These are phyloP conservation scores for Myxozyma melibiosi DNA, from an alignment of 805 yeast genomes.

Conservation along the genomic window DNA sequence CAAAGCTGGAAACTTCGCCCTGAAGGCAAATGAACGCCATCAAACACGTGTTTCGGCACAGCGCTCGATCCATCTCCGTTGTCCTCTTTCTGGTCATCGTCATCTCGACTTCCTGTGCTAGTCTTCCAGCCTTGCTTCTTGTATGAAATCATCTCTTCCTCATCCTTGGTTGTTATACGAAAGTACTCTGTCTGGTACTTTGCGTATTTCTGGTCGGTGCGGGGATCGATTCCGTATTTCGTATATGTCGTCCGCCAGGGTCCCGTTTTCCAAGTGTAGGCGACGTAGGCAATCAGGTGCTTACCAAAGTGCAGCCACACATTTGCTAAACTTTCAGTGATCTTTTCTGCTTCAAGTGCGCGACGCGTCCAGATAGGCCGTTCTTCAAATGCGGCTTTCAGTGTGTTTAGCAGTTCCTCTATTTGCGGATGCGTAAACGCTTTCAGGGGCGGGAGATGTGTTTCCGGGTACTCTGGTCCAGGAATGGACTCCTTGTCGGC, in stretches of 20 bases:
- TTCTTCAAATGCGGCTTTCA: conserved; percentile 55
- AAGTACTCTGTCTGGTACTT: conserved; percentile 85
- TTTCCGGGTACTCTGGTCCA: conserved; percentile 35
- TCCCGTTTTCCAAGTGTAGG: conserved; percentile 81
- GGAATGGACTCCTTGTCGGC: conserved; percentile 38
- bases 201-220: conserved; percentile 55
- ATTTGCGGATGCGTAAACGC: conserved; percentile 29
- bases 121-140: conserved; percentile 32
- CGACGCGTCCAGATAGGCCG: conserved; percentile 87
- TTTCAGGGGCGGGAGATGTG: conserved; percentile 46
- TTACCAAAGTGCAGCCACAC: conserved; percentile 50
- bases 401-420: conserved; percentile 40
- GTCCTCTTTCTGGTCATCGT: conserved; percentile 41
- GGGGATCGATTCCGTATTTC: conserved; percentile 77
- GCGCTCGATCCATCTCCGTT: conserved; percentile 37
- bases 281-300: conserved; percentile 79
- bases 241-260: conserved; percentile 93
- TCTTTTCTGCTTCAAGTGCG: conserved; percentile 50
- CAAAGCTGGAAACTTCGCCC: conserved; percentile 77
- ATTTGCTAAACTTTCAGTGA: conserved; percentile 41
- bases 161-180: conserved; percentile 47
- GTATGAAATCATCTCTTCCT: conserved; percentile 20
- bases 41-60: conserved; percentile 57
- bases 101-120: conserved; percentile 5
- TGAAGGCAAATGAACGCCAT: conserved; percentile 69